A percentile compares a stretch with the other conserved stretches of the same genome.
Evolutionary conservation across 148 eudicot genomes (phyloP).

Genomic region (Fagopyrum tataricum): DNA sequence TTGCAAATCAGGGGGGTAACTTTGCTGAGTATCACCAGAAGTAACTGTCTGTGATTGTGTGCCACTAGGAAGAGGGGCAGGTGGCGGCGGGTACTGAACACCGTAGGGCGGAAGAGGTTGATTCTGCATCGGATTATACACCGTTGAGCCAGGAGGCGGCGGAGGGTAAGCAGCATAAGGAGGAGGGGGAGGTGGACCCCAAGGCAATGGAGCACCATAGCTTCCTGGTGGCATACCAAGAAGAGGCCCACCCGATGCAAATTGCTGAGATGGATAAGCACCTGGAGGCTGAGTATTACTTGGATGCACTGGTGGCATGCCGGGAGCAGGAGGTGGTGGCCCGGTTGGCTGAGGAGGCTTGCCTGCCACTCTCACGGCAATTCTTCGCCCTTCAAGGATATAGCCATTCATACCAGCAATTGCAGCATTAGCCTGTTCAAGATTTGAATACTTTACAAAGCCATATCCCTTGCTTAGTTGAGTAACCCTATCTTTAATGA

Average conservation of each 20-base stretch:
- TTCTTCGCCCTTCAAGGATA: conserved; percentile 59
- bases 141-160: conserved; percentile 59
- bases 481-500: conserved; percentile 61
- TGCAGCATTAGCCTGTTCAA: conserved; percentile 67
- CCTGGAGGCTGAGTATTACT: conserved; percentile 36
- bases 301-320: conserved; percentile 45
- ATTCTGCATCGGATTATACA: conserved; percentile 46
- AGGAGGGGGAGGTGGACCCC: conserved; percentile 77
- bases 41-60: conserved; percentile 35
- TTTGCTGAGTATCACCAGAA: conserved; percentile 42
- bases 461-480: conserved; percentile 91
- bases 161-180: conserved; percentile 55
- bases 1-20: conserved; percentile 55
- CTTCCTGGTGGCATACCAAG: conserved; percentile 37
- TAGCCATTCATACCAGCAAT: conserved; percentile 75
- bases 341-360: conserved; percentile 70
- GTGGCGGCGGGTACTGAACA: conserved; percentile 54
- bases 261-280: conserved; percentile 74
- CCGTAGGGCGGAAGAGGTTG: conserved; percentile 52
- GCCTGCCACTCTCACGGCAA: conserved; percentile 93
- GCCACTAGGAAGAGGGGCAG: conserved; percentile 29
- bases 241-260: conserved; percentile 45
- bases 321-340: conserved; percentile 54
- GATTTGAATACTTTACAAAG: conserved; percentile 77
- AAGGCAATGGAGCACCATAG: conserved; percentile 57